Base-by-base conservation (phyloP, 2,329 filamentous ascomycete genomes). In the Monilinia laxa region DNA sequence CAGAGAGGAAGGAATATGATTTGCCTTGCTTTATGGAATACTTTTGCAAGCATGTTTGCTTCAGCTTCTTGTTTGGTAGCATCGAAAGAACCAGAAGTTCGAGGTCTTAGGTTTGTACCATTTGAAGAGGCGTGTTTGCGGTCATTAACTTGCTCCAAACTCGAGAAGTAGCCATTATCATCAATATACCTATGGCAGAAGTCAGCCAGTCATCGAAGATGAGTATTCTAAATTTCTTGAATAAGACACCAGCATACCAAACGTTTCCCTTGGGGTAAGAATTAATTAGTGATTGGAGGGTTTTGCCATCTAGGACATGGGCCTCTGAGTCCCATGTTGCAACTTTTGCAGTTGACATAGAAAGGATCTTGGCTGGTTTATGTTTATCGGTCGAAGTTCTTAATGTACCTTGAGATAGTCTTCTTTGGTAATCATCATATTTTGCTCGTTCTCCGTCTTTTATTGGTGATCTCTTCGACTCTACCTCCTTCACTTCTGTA, bases 1-100 rank as follows among this genome's bases (percentile, higher is more conserved):
- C 73, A 76, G 12, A 75, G 58, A 11, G 74, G 74, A 11, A 76
- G 57, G 51, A 76, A 75, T 16, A 75, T 72, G 18, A 75, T 72
- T 67, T 76, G 74, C 38, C 71, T 70, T 23, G 72, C 72, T 58
- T 70, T 70, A 11, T 70, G 68, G 42, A 76, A 76, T 38, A 74
- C 64, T n/a, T 67, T 68, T 1, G 70, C 71, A 9, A 76, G 66
- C 47, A 76, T 66, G 38, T 54, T 65, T 35, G 73, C 73, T 67
- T 75, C 74, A 20, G 66, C 68, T 51, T 63, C 70, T 59, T 71
- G 69, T 42, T 71, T 72, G 12, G 60, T 70, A 35, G 69, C 25
- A 56, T 71, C 68, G 14, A 64, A 49, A 1, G 59, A 31, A 11
- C 62, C 62, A 23, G 65, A 42, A 10, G 69, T 70, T 64, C 40